phyloP scores from a whole-genome alignment of 805 yeast species.

The Blastobotrys peoriensis region DNA sequence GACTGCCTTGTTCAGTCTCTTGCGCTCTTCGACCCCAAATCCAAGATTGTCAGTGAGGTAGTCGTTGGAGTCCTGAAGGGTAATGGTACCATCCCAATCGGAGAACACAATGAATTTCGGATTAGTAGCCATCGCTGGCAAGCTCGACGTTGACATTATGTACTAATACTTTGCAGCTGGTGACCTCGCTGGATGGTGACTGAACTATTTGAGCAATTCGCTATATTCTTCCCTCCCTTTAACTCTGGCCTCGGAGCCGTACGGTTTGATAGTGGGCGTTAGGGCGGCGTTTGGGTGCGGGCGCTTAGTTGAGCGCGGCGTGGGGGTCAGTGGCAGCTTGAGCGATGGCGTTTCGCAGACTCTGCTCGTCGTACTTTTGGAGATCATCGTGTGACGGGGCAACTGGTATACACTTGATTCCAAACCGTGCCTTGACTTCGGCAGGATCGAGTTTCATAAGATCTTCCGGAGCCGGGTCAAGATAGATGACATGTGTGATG shows the following conservation, averaged over 20 bases:
- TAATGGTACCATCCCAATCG: constrained; percentile 98
- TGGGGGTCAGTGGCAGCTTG: too few relatives aligned
- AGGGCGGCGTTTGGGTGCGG: too few relatives aligned
- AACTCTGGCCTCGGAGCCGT: too few relatives aligned
- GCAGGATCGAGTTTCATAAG: neutral
- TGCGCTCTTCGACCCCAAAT: constrained; percentile 66
- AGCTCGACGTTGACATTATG: too few relatives aligned
- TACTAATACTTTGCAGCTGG: too few relatives aligned
- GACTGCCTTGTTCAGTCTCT: constrained; percentile 63
- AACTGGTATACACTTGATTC: neutral
- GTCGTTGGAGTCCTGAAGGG: constrained; percentile 92
- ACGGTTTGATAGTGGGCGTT: too few relatives aligned
- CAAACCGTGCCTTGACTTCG: neutral
- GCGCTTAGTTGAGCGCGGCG: too few relatives aligned
- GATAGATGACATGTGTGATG: constrained; percentile 5
- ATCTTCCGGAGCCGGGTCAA: neutral
- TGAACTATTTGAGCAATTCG: too few relatives aligned
- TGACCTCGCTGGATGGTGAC: too few relatives aligned
- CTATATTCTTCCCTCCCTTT: too few relatives aligned
- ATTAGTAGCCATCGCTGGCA: constrained; percentile 28
- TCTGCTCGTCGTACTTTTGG: neutral
- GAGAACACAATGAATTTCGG: constrained; percentile 81
- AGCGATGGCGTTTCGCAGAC: too few relatives aligned
- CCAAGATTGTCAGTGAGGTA: constrained; percentile 84
- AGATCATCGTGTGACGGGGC: neutral